These are phyloP conservation scores for Graphilbum ipis-grandicollis DNA, from an alignment of 2,329 filamentous ascomycete species.

Conservation along the genomic window DNA sequence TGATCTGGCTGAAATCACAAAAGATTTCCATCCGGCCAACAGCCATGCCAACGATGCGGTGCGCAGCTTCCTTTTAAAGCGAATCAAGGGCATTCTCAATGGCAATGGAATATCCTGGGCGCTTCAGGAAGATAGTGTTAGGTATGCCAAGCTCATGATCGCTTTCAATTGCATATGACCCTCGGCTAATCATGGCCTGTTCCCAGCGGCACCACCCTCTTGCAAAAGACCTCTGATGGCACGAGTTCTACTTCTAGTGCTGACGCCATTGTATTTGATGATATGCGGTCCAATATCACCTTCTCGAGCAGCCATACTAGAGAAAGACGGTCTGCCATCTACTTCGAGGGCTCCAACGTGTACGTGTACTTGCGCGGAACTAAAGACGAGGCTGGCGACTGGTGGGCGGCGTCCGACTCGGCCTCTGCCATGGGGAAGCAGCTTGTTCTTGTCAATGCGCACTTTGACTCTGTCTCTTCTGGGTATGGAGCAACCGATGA, in stretches of 20 bases:
- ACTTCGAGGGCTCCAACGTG: slow-evolving; percentile 87
- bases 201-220: no score
- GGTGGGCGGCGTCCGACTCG: slow-evolving; percentile 36
- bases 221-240: background rate
- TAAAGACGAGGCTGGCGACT: slow-evolving; percentile 53
- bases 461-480: slow-evolving; percentile 81
- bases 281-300: slow-evolving; percentile 63
- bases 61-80: slow-evolving; percentile 54
- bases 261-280: slow-evolving; percentile 52
- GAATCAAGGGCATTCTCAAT: slow-evolving; percentile 53
- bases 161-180: background rate
- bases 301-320: slow-evolving; percentile 25
- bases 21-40: slow-evolving; percentile 75
- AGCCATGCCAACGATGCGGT: slow-evolving; percentile 68
- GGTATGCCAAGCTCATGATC: background rate
- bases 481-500: slow-evolving; percentile 90
- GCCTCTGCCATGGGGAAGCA: slow-evolving; percentile 33
- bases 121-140: slow-evolving; percentile 15
- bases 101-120: slow-evolving; percentile 36
- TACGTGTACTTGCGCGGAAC: slow-evolving; percentile 79
- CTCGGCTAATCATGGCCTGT: no score
- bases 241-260: slow-evolving; percentile 5
- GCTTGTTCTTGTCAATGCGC: slow-evolving; percentile 82
- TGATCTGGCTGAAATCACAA: slow-evolving; percentile 61
- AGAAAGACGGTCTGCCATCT: slow-evolving; percentile 30